A percentile compares a stretch with the other conserved stretches of the same genome.
phyloP scores from a whole-genome alignment of 495 filamentous ascomycete genomes.

The Xylaria venustula region DNA sequence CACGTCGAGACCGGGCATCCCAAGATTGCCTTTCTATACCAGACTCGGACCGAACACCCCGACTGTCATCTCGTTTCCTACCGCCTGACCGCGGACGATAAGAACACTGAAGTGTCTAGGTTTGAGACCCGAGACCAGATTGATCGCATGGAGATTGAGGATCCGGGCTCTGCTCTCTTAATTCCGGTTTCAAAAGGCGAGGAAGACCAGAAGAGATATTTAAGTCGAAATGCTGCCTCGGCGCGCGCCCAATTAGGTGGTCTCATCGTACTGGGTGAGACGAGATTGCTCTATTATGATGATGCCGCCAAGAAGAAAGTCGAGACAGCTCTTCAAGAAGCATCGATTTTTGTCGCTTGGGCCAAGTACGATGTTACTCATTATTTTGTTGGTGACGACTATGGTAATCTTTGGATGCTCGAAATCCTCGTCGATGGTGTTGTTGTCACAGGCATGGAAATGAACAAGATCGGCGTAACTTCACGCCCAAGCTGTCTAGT shows the following conservation, averaged over 20 bases:
- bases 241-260: conserved; percentile 59
- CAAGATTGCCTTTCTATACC: conserved; percentile 79
- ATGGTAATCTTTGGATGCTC: conserved; percentile 76
- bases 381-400: conserved; percentile 88
- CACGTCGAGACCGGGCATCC: conserved; percentile 70
- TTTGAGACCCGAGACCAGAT: conserved; percentile 50
- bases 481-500: conserved; percentile 74
- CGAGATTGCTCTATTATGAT: conserved; percentile 77
- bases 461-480: conserved; percentile 67
- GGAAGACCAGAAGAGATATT: conserved; percentile 50
- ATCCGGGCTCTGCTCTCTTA: conserved; percentile 72
- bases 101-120: conserved; percentile 39
- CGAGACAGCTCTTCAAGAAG: conserved; percentile 61
- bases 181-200: conserved; percentile 72
- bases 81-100: conserved; percentile 52
- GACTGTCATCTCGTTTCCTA: conserved; percentile 60
- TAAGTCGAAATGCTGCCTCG: conserved; percentile 45
- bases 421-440: conserved; percentile 65
- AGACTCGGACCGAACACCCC: conserved; percentile 65
- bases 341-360: conserved; percentile 87
- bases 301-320: conserved; percentile 63
- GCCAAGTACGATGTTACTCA: conserved; percentile 73
- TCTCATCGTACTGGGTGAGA: conserved; percentile 82
- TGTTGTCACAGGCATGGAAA: conserved; percentile 50
- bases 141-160: conserved; percentile 58